Evolutionary conservation across 176 grass and related monocot species (phyloP).

Genomic region (Oryza punctata): DNA sequence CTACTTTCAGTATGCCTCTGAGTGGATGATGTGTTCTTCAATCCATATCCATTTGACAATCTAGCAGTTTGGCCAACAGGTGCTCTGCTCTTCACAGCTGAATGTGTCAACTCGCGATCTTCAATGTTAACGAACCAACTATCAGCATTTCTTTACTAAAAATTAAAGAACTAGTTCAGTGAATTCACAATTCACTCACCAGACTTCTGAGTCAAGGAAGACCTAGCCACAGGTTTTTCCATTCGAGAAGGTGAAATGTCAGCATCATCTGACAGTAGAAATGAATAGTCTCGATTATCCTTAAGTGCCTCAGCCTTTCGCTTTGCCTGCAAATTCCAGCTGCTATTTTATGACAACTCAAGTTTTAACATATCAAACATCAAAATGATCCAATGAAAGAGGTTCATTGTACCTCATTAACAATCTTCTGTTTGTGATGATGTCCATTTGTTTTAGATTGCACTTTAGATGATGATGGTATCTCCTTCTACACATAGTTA

Average conservation of each 20-base stretch:
- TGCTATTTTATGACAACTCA: conserved; percentile 46
- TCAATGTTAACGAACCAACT: conserved; percentile 29
- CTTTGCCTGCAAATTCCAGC: conserved; percentile 63
- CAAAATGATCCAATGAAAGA: conserved; percentile 28
- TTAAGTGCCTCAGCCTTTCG: conserved; percentile 86
- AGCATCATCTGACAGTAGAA: conserved; percentile 92
- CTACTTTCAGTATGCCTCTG: conserved; percentile 41
- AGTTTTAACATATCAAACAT: conserved; percentile 38
- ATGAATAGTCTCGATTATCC: conserved; percentile 89
- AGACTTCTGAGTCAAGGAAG: conserved; percentile 47
- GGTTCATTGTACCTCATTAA: conserved; percentile 73
- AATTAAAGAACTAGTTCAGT: background rate
- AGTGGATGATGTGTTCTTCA: conserved; percentile 48
- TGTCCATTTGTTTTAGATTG: conserved; percentile 55
- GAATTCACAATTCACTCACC: conserved; percentile 49
- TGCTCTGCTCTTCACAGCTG: conserved; percentile 48
- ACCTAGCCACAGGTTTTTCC: conserved; percentile 50
- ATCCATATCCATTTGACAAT: conserved; percentile 51
- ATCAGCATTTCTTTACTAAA: conserved; percentile 21
- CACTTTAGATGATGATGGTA: conserved; percentile 50
- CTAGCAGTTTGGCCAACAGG: conserved; percentile 37
- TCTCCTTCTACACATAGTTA: conserved; percentile 60
- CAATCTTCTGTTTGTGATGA: conserved; percentile 56
- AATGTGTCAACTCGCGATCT: conserved; percentile 45
- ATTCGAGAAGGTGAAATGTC: conserved; percentile 56